phyloP scores from a whole-genome alignment of 805 yeast species.

The Ogataea nitratoaversa region DNA sequence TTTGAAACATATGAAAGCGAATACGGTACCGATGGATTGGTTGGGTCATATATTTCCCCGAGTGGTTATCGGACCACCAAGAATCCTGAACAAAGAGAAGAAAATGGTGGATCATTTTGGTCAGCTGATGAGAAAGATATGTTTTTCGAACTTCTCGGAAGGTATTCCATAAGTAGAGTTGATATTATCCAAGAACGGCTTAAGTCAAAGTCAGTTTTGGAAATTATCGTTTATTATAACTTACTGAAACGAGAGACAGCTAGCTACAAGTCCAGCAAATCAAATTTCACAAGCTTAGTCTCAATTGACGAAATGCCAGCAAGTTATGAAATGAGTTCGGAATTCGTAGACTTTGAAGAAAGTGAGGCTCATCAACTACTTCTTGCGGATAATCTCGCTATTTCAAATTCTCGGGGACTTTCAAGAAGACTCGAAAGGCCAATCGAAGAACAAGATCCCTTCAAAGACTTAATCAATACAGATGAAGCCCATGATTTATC shows the following conservation, averaged over 20 bases:
- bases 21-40: conserved; percentile 10
- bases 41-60: conserved; percentile 17
- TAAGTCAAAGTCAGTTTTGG: conserved; percentile 38
- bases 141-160: conserved; percentile 46
- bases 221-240: conserved; percentile 43
- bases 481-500: conserved; percentile 10
- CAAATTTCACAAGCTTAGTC: conserved; percentile 21
- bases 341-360: conserved; percentile 42
- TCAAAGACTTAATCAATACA: conserved; percentile 13
- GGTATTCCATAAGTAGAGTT: conserved; percentile 45
- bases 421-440: not conserved
- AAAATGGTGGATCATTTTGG: conserved; percentile 40
- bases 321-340: conserved; percentile 47
- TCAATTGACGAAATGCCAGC: conserved; percentile 45
- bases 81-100: conserved; percentile 1
- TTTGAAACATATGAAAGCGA: conserved; percentile 7
- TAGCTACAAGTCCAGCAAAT: conserved; percentile 21
- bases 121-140: conserved; percentile 41
- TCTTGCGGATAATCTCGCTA: conserved; percentile 9
- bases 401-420: conserved; percentile 4
- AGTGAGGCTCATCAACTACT: conserved; percentile 15
- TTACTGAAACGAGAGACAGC: conserved; percentile 30
- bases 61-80: conserved; percentile 7
- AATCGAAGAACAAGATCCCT: not conserved
- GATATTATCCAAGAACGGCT: conserved; percentile 37